Evolutionary conservation across 768 basidiomycete genomes (phyloP), one percentile per base, ranked within the genome.

Genomic region (Russula foetens): DNA sequence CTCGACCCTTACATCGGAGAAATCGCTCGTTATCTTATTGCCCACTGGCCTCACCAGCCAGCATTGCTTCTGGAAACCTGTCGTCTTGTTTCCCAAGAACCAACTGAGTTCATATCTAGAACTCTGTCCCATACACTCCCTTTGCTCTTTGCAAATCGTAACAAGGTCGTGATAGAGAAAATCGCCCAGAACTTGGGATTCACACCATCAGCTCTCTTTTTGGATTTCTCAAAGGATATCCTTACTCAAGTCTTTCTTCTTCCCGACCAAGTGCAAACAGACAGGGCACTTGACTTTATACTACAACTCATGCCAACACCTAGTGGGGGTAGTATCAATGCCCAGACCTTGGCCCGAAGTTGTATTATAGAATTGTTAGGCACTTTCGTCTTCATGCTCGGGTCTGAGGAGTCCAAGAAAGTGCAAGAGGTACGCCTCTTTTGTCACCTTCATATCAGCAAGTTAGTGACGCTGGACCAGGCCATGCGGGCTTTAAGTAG

Each of bases 331-430:
- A 70, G 72, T 26, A 75, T 78, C 39, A 71, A 74, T 39, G 68
- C 81, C 12, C 74, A 74, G 52, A 78, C 76, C 54, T 72, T 88
- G 67, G 79, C 94, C 46, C 82, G 81, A 49, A 85, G 84, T 60
- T 86, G 82, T 60, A 73, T 86, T 31, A 79, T 90, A 1, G 79
- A 84, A 4, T 74, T 96, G 28, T 76, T 96, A 14, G 83, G 85
- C 6, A 83, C 86, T 61, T 74, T 98, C 24, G 85, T 93, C 21
- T 78, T 92, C 38, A 79, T 80, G 12, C 75, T 97, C 68, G 95
- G 93, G 3, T 83, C 93, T 64, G 81, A 85, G 54, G 79, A 84
- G 52, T 67, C 70, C 0, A 72, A 71, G 4, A 72, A 76, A 6
- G 75, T 76, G 4, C 71, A 76, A 33, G 71, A 67, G 62, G 79